Evolutionary conservation across 768 basidiomycete genomes (phyloP).

Genomic region (Pleurotus platypus): DNA sequence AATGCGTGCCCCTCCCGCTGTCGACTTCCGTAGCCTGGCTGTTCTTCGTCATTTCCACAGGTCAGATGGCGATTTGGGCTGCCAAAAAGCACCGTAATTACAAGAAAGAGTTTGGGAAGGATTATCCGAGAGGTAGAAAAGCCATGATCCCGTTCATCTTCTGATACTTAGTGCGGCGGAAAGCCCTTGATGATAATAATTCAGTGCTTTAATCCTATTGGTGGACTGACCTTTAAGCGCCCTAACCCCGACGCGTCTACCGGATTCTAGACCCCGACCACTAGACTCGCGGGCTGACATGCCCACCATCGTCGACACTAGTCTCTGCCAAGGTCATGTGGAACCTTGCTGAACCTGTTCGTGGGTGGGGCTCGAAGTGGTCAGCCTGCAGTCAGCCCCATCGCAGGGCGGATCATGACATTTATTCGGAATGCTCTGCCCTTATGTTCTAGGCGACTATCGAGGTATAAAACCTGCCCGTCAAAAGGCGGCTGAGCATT

Average conservation of each 20-base stretch:
- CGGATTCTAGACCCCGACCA: background rate
- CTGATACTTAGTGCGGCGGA: conserved; percentile 18
- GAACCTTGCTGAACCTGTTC: background rate
- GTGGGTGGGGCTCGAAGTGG: no score
- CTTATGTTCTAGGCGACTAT: background rate
- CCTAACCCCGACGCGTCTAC: background rate
- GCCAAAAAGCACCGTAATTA: conserved; percentile 86
- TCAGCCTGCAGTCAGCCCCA: background rate
- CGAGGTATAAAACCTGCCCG: background rate
- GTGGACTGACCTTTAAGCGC: background rate
- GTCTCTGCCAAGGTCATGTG: background rate
- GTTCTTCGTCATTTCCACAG: conserved; percentile 60
- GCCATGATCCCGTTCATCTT: conserved; percentile 78
- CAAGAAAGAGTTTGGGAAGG: conserved; percentile 89
- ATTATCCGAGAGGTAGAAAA: conserved; percentile 73
- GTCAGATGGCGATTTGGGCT: conserved; percentile 85
- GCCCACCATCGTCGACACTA: background rate
- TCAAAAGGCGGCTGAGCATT: background rate
- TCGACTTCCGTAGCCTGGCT: conserved; percentile 41
- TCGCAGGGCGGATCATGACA: background rate
- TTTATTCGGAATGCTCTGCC: background rate
- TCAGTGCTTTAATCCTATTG: background rate
- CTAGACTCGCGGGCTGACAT: conserved; percentile 2
- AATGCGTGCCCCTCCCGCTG: conserved; percentile 2
- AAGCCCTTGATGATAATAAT: background rate